Evolutionary conservation across 116 monocot species (phyloP).

Genomic region (Posidonia oceanica): DNA sequence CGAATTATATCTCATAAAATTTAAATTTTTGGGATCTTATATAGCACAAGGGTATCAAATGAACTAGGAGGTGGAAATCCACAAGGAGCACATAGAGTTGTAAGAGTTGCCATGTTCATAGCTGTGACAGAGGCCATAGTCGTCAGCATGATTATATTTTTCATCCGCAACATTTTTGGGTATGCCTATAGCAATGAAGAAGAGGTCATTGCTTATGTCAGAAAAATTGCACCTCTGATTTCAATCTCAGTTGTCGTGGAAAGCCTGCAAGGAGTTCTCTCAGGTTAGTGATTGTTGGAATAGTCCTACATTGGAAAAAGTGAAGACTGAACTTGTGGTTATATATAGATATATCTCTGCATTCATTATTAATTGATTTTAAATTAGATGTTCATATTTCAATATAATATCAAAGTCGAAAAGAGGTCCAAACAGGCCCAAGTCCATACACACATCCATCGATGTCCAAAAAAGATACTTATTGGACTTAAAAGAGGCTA

Average conservation of each 20-base stretch:
- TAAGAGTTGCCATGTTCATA: constrained; percentile 21
- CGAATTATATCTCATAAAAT: no score
- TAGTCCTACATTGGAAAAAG: no score
- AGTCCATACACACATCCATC: no score
- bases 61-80: constrained; percentile 67
- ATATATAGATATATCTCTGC: no score
- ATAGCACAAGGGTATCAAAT: constrained; percentile 50
- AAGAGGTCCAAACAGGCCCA: no score
- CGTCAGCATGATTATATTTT: constrained; percentile 24
- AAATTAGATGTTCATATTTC: no score
- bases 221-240: constrained; percentile 35
- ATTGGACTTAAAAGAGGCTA: no score
- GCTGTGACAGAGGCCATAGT: constrained; percentile 17
- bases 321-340: no score
- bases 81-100: constrained; percentile 24
- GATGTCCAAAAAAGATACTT: no score
- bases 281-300: constrained; percentile 21
- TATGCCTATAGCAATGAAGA: constrained; percentile 48
- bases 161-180: constrained; percentile 20
- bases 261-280: constrained; percentile 38
- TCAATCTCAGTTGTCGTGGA: constrained; percentile 33
- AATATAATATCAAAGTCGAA: no score
- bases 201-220: constrained; percentile 41
- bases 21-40: not conserved
- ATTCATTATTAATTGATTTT: no score